These are phyloP conservation scores for Exophiala alcalophila DNA, from an alignment of 2,329 filamentous ascomycete genomes.

Conservation along the genomic window DNA sequence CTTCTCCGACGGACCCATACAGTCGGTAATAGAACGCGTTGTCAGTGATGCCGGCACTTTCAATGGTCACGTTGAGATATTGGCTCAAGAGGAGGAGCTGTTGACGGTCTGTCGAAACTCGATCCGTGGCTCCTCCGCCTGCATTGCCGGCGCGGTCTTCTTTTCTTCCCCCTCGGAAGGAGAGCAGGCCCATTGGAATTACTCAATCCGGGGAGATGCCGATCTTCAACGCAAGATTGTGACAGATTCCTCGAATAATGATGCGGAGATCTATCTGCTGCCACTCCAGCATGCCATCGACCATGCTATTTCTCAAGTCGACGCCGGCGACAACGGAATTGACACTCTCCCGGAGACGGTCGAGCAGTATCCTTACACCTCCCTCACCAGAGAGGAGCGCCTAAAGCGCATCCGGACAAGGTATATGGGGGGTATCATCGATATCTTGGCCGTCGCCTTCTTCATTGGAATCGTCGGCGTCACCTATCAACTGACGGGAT, in stretches of 20 bases:
- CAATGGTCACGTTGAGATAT: conserved; percentile 55
- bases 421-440: conserved; percentile 72
- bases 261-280: conserved; percentile 71
- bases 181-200: conserved; percentile 70
- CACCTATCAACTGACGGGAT: conserved; percentile 81
- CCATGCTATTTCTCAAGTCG: conserved; percentile 54
- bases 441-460: conserved; percentile 74
- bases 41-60: conserved; percentile 55
- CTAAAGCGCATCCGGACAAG: conserved; percentile 61
- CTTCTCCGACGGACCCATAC: conserved; percentile 65
- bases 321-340: conserved; percentile 48
- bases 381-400: conserved; percentile 64
- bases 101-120: conserved; percentile 61
- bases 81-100: conserved; percentile 58
- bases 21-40: conserved; percentile 64
- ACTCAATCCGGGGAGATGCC: conserved; percentile 75
- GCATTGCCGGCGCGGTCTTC: conserved; percentile 73
- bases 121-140: conserved; percentile 65
- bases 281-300: conserved; percentile 80
- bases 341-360: conserved; percentile 41
- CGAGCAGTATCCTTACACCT: conserved; percentile 74
- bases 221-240: conserved; percentile 64
- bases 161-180: conserved; percentile 72
- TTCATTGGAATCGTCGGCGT: conserved; percentile 77
- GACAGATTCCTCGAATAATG: conserved; percentile 64